phyloP scores from a whole-genome alignment of 2,329 filamentous ascomycete species.

The Trichophyton rubrum region DNA sequence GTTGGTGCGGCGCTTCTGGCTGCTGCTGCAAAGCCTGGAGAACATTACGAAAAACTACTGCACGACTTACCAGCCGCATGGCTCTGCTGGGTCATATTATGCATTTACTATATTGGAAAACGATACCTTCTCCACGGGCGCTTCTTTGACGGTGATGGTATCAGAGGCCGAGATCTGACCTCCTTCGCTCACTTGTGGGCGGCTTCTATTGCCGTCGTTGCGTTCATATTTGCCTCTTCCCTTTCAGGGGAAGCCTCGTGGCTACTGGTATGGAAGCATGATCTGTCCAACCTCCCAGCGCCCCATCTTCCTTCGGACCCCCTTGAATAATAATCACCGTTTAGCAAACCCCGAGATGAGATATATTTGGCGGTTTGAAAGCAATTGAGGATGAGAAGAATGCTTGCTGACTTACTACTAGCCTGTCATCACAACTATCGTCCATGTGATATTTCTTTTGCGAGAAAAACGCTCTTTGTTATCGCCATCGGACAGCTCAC shows the following conservation, averaged over 20 bases:
- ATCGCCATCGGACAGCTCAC: not conserved
- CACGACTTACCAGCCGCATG: not conserved
- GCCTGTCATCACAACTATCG: not conserved
- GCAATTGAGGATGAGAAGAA: not conserved
- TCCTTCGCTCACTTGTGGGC: not conserved
- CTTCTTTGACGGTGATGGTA: not conserved
- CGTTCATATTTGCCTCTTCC: not conserved
- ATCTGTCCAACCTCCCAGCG: not conserved
- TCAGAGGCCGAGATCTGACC: not conserved
- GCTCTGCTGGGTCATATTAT: not conserved
- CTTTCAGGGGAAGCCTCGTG: slow-evolving; percentile 2
- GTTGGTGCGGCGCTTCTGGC: not conserved
- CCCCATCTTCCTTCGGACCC: not conserved
- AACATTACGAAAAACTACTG: not conserved
- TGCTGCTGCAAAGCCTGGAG: not conserved
- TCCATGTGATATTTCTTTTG: slow-evolving; percentile 4
- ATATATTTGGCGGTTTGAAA: not conserved
- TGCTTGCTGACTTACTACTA: not conserved
- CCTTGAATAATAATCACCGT: not conserved
- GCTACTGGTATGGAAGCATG: not conserved
- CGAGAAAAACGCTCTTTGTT: slow-evolving; percentile 3
- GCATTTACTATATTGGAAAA: not conserved
- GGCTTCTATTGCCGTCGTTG: not conserved
- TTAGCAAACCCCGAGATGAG: not conserved
- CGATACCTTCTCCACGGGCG: not conserved